Evolutionary conservation across 2,329 filamentous ascomycete species (phyloP), one percentile per base, ranked within the genome.

Genomic region (Alternaria ethzedia): DNA sequence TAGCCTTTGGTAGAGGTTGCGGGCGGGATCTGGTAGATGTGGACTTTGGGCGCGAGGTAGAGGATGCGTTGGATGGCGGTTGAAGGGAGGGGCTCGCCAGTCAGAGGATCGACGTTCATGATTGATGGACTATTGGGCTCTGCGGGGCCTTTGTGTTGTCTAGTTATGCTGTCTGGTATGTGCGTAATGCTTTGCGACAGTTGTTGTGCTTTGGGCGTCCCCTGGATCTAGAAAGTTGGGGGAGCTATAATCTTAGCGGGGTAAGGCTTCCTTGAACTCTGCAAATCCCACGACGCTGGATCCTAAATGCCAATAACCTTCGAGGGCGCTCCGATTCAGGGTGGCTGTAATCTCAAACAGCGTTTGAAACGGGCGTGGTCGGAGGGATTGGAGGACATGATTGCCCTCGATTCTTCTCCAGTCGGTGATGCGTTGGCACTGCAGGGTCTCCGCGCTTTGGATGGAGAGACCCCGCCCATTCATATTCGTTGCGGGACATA

Each of bases 1-100:
- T 97, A 91, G 79, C 93, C 93, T 78, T 91, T 91, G 72, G 89
- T 93, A 17, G 90, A 91, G 47, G 90, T 86, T 61, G 94, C 84
- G 23, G 93, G 93, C 17, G 93, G 93, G 78, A 96, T 94, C 75
- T 91, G 89, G 86, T 97, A 97, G 84, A 97, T 87, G 83, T 96
- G 92, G 68, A 96, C 90, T 68, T 86, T 84, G 73, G 86, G 83
- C 67, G 90, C 88, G 78, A 94, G 83, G 86, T 93, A 94, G 79
- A 96, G 90, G 77, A 96, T 85, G 78, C 93, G 90, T 81, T 96
- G 92, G 81, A 96, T 95, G 72, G 93, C 91, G 76, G 92, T 91
- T 56, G 88, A 78, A 59, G 91, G 90, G 70, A 93, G 86, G 68
- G 89, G 80, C 32, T 82, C 83, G 72, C 90, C 90, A 21, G 91